Percentiles rank a stretch among this genome's conserved stretches.
phyloP scores from a whole-genome alignment of 192 early-diverging fungal species.

The Mortierella claussenii region DNA sequence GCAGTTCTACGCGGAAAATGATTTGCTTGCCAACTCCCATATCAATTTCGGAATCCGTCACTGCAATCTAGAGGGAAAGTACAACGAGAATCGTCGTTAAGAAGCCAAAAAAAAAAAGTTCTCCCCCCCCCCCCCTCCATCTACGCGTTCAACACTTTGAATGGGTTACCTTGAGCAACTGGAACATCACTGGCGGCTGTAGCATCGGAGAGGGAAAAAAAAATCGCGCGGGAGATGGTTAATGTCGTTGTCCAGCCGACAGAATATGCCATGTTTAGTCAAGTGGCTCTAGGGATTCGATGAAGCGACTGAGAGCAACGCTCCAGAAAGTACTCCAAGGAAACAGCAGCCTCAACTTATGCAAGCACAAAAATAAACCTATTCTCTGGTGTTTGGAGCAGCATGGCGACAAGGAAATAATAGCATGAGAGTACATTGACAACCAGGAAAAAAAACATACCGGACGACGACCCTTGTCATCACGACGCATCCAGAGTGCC shows the following conservation, averaged over 20 bases:
- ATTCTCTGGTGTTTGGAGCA: too few species aligned
- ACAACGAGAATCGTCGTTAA: background rate
- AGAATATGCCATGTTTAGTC: too few species aligned
- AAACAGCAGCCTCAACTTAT: too few species aligned
- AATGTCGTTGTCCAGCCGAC: too few species aligned
- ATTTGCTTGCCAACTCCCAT: conserved; percentile 57
- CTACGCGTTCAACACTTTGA: background rate
- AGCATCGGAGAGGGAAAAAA: background rate
- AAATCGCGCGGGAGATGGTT: too few species aligned
- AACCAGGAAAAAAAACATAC: conserved; percentile 31
- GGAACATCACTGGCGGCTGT: conserved; percentile 46
- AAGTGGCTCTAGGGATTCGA: too few species aligned
- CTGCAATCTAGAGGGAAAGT: conserved; percentile 46
- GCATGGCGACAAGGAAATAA: too few species aligned
- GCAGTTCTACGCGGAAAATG: conserved; percentile 73
- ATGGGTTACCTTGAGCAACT: conserved; percentile 29
- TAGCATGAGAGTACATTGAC: too few species aligned
- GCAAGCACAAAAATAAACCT: too few species aligned
- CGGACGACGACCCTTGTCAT: conserved; percentile 50
- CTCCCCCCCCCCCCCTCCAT: too few species aligned
- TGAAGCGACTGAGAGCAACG: too few species aligned
- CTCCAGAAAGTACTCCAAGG: too few species aligned
- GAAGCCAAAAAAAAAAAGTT: background rate
- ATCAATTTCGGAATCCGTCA: conserved; percentile 60
- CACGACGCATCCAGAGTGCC: conserved; percentile 47